Conservation (phyloP, 1,284 basidiomycete genomes). For the Cryptococcus neoformans region DNA sequence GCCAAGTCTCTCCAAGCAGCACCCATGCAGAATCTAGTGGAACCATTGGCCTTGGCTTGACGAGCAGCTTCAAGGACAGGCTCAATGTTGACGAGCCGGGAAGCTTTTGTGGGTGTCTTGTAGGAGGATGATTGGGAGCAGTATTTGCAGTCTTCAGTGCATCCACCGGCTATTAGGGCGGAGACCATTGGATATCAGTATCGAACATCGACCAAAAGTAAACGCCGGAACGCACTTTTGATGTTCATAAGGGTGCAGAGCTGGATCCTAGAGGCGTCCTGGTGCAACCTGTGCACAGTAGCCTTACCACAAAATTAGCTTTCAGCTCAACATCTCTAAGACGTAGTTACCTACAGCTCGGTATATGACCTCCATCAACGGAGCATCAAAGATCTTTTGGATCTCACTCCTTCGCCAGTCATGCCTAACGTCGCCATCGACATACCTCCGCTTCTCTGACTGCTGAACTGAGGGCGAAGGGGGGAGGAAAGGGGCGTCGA, state of each 20-base stretch:
- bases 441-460: slow-evolving; percentile 8
- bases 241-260: slow-evolving; percentile 99
- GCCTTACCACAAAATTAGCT: slow-evolving; percentile 32
- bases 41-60: slow-evolving; percentile 92
- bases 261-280: slow-evolving; percentile 87
- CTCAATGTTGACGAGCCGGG: slow-evolving; percentile 83
- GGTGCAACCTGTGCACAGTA: slow-evolving; percentile 74
- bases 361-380: slow-evolving; percentile 82
- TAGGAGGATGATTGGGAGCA: slow-evolving; percentile 96
- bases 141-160: slow-evolving; percentile 96
- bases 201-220: neutral
- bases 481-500: slow-evolving; percentile 28
- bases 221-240: slow-evolving; percentile 67
- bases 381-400: slow-evolving; percentile 55
- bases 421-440: slow-evolving; percentile 35
- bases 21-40: slow-evolving; percentile 98
- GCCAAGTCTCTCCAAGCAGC: slow-evolving; percentile 98
- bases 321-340: neutral
- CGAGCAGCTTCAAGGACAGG: slow-evolving; percentile 87
- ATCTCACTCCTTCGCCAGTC: slow-evolving; percentile 52
- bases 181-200: neutral
- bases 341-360: slow-evolving; percentile 57
- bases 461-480: slow-evolving; percentile 24
- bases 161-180: slow-evolving; percentile 70
- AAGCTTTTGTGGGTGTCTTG: slow-evolving; percentile 83